phyloP scores from a whole-genome alignment of 208 protist species.

The Entamoeba histolytica region DNA sequence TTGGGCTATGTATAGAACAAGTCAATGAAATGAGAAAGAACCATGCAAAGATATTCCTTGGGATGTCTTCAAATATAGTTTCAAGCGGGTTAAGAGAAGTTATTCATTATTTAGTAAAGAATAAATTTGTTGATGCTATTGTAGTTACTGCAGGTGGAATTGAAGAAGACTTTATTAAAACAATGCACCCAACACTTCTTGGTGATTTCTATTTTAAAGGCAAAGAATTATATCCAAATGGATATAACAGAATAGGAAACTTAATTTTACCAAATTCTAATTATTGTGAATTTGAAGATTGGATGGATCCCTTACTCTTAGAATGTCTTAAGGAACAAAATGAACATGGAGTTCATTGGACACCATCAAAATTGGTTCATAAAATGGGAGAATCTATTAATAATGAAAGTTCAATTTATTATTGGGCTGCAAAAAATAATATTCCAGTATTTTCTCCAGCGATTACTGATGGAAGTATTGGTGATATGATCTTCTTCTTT shows the following conservation, averaged over 20 bases:
- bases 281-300: conserved; percentile 97
- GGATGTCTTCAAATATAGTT: conserved; percentile 96
- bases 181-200: conserved; percentile 22
- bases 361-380: conserved; percentile 76
- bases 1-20: conserved; percentile 47
- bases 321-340: conserved; percentile 61
- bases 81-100: conserved; percentile 84
- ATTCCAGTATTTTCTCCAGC: conserved; percentile 97
- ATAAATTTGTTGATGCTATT: conserved; percentile 72
- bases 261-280: conserved; percentile 98
- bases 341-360: conserved; percentile 46
- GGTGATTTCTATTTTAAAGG: conserved; percentile 28
- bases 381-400: conserved; percentile 78
- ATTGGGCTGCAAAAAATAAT: conserved; percentile 85
- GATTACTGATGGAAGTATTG: conserved; percentile 84
- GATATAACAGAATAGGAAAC: conserved; percentile 94
- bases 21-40: conserved; percentile 56
- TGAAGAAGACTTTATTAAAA: conserved; percentile 98
- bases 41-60: conserved; percentile 69
- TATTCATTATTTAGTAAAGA: conserved; percentile 75
- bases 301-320: conserved; percentile 84
- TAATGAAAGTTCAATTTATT: conserved; percentile 71
- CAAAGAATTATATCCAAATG: conserved; percentile 28
- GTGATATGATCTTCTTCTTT: conserved; percentile 99
- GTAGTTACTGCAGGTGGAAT: conserved; percentile 91